These are phyloP conservation scores for Candida fluviatilis DNA, from an alignment of 805 yeast species.

Conservation along the genomic window DNA sequence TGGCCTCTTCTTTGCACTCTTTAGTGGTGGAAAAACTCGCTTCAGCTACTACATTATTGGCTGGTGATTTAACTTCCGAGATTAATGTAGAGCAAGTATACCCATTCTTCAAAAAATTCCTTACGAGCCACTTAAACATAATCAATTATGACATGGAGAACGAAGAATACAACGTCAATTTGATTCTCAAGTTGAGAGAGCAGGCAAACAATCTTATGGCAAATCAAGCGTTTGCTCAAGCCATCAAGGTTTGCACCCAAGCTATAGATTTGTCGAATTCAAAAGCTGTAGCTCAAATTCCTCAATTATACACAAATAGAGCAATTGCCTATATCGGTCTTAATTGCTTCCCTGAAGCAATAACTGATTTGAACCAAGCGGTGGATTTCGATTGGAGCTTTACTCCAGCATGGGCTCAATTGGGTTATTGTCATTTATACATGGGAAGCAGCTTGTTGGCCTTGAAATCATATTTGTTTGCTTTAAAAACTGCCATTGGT, in stretches of 20 bases:
- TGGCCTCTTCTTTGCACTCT: not conserved
- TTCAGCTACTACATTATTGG: not conserved
- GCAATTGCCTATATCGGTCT: constrained; percentile 40
- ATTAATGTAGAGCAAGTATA: constrained; percentile 2
- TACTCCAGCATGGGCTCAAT: constrained; percentile 42
- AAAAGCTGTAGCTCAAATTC: constrained; percentile 12
- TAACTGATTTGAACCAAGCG: constrained; percentile 31
- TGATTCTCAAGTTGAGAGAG: constrained; percentile 26
- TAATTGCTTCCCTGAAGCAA: constrained; percentile 37
- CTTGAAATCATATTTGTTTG: constrained; percentile 28
- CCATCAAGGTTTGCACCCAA: constrained; percentile 34
- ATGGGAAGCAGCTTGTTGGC: constrained; percentile 34
- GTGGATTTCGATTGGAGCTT: constrained; percentile 26
- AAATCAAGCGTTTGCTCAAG: constrained; percentile 34
- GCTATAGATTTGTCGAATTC: constrained; percentile 24
- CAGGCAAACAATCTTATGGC: constrained; percentile 38
- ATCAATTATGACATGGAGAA: not conserved
- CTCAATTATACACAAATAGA: constrained; percentile 35
- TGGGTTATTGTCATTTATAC: constrained; percentile 40
- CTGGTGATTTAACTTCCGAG: not conserved
- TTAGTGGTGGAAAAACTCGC: constrained; percentile 2
- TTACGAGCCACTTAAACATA: constrained; percentile 2
- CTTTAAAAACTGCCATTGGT: constrained; percentile 27
- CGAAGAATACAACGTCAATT: not conserved
- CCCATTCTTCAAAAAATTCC: not conserved